Percentiles rank a stretch among this genome's conserved stretches.
phyloP scores from a whole-genome alignment of 306 rosid genomes.

The Oxytropis ochrocephala region DNA sequence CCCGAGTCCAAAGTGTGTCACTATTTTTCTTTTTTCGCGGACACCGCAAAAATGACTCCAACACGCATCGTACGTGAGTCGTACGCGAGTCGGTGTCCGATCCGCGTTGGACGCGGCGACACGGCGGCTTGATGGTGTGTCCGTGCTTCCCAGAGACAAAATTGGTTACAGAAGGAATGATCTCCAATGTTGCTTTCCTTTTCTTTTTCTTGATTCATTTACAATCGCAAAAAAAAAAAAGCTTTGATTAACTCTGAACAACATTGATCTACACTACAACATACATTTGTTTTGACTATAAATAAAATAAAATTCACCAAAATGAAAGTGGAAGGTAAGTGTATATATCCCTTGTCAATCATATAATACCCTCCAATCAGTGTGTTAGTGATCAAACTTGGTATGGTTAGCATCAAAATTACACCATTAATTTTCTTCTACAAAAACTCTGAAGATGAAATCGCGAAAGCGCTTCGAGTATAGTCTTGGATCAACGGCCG shows the following conservation, averaged over 20 bases:
- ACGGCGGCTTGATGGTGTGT: no score
- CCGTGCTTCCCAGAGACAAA: no score
- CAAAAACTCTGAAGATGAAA: slow-evolving; percentile 82
- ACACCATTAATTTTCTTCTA: slow-evolving; percentile 57
- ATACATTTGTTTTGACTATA: slow-evolving; percentile 23
- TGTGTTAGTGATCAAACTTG: no score
- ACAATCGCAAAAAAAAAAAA: slow-evolving; percentile 19
- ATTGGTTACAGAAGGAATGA: slow-evolving; percentile 3
- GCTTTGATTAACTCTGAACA: slow-evolving; percentile 13
- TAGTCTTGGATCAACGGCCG: slow-evolving; percentile 95
- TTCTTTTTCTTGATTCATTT: slow-evolving; percentile 22
- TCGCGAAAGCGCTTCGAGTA: slow-evolving; percentile 92
- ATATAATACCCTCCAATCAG: no score
- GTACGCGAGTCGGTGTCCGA: no score
- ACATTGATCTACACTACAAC: slow-evolving; percentile 30
- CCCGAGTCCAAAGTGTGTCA: no score
- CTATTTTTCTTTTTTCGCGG: no score
- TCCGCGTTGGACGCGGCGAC: no score
- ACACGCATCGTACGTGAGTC: no score
- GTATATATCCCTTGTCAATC: background rate
- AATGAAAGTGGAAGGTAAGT: background rate
- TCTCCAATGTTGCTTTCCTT: slow-evolving; percentile 7
- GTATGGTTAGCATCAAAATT: slow-evolving; percentile 30
- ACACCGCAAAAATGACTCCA: no score
- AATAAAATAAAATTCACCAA: background rate